Base-by-base conservation (phyloP, 2,329 filamentous ascomycete species). In the Colletotrichum higginsianum region DNA sequence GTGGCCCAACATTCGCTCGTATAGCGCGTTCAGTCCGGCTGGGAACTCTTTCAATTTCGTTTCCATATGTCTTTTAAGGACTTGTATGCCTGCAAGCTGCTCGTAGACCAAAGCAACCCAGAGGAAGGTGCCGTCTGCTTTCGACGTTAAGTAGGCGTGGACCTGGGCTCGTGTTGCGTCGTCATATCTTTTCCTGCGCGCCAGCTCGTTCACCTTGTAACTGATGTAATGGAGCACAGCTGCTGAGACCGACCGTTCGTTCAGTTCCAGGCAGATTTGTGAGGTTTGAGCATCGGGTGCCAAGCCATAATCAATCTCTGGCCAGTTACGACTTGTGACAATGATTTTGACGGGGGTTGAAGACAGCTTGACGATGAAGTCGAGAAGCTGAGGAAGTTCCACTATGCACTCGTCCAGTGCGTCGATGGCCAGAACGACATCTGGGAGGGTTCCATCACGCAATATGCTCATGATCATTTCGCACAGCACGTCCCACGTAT, bases 241-340 rank as follows among this genome's bases (percentile, higher is more conserved):
- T 0, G 62, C 23, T 1, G 78, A 78, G 9, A 84, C 75, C 1
- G 75, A 77, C 0, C 78, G 66, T 21, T 74, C 53, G 67, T 84
- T 85, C 2, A 83, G 73, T 62, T 86, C 81, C 7, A 84, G 79
- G 38, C 68, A 69, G 1, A 85, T 66, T 42, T 69, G 78, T 3
- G 74, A 23, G n/a, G 77, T 77, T 30, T 76, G 44, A 0, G 64
- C 53, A 0, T 68, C 62, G 7, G 16, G n/a, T 16, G 74, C 71
- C 6, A 86, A 73, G 1, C 61, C 47, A 35, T 79, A 70, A 61
- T 84, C 77, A 53, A 87, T 85, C 0, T 76, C 73, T 0, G 68
- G 74, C 76, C 72, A 77, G 35, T 86, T 85, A 4, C 85, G 85
- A 62, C 85, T 87, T 0, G 84, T 83, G 0, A 84, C 70, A 18